Percentiles rank a stretch among this genome's conserved stretches.
These are phyloP conservation scores for Suillus sp. DNA, from an alignment of 768 basidiomycete species.

Conservation along the genomic window DNA sequence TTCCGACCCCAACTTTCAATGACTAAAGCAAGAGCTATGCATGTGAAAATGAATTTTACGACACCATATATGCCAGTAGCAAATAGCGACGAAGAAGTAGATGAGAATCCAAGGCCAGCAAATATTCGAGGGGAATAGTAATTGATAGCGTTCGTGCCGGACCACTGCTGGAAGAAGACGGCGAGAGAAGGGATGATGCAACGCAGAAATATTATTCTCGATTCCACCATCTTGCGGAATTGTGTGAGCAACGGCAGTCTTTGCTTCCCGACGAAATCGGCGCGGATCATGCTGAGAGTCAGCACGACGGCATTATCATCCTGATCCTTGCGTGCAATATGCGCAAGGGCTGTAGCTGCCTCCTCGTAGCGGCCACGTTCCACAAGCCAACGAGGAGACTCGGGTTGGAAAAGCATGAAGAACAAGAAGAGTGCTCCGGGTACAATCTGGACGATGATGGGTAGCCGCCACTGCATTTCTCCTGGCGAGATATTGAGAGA, in stretches of 20 bases:
- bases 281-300: slow-evolving; percentile 39
- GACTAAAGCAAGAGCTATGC: slow-evolving; percentile 36
- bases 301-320: slow-evolving; percentile 31
- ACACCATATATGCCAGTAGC: slow-evolving; percentile 47
- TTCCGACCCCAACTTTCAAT: slow-evolving; percentile 44
- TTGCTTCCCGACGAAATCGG: slow-evolving; percentile 37
- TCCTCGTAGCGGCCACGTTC: slow-evolving; percentile 38
- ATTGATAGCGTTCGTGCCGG: slow-evolving; percentile 45
- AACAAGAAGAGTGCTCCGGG: slow-evolving; percentile 39
- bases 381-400: slow-evolving; percentile 46
- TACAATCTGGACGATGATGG: slow-evolving; percentile 42
- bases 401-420: slow-evolving; percentile 40
- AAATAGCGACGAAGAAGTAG: slow-evolving; percentile 34
- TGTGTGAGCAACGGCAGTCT: slow-evolving; percentile 29
- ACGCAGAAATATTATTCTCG: slow-evolving; percentile 28
- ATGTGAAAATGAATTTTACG: slow-evolving; percentile 38
- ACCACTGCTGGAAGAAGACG: slow-evolving; percentile 42
- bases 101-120: slow-evolving; percentile 35
- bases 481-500: slow-evolving; percentile 28
- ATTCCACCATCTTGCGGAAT: slow-evolving; percentile 38
- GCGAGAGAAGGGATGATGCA: slow-evolving; percentile 36
- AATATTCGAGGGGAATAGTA: slow-evolving; percentile 44
- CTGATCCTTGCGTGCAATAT: slow-evolving; percentile 26
- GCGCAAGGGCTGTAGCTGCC: slow-evolving; percentile 34
- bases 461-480: slow-evolving; percentile 39